Conservation (phyloP, 2,329 filamentous ascomycete genomes). For the Botryosphaeria agaves region DNA sequence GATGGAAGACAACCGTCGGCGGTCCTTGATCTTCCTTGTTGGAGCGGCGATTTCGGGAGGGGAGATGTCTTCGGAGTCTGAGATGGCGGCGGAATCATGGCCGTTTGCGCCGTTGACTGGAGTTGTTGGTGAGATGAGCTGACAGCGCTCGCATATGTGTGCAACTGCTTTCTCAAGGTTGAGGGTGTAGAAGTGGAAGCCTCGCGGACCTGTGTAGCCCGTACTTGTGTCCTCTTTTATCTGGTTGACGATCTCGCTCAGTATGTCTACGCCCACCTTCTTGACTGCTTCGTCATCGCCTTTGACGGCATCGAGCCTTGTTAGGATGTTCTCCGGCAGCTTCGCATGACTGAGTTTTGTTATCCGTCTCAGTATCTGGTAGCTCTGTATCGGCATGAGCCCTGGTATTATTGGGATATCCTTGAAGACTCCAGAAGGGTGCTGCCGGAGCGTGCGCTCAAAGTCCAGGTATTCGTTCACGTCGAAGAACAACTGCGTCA, state of each 20-base stretch:
- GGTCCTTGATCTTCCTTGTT: constrained; percentile 11
- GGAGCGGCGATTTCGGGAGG: constrained; percentile 4
- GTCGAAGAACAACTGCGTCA: constrained; percentile 97
- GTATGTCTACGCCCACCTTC: constrained; percentile 59
- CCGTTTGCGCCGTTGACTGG: constrained; percentile 20
- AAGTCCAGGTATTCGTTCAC: constrained; percentile 66
- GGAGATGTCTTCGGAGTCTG: constrained; percentile 13
- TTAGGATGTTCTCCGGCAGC: constrained; percentile 54
- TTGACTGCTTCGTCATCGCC: constrained; percentile 72
- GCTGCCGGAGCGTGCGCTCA: constrained; percentile 57
- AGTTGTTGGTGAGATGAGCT: constrained; percentile 50
- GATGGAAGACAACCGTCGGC: constrained; percentile 51
- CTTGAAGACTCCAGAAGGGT: constrained; percentile 74
- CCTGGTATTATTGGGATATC: constrained; percentile 82
- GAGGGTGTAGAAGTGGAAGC: constrained; percentile 95
- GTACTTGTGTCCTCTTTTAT: constrained; percentile 48
- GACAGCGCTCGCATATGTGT: constrained; percentile 71
- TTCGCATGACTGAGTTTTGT: constrained; percentile 87
- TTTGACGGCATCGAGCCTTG: constrained; percentile 53
- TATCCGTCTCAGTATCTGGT: constrained; percentile 84
- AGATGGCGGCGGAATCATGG: constrained; percentile 33
- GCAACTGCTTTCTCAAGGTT: constrained; percentile 94
- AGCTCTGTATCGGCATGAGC: constrained; percentile 94
- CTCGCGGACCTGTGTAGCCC: constrained; percentile 41
- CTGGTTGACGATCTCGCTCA: constrained; percentile 68